A percentile compares a stretch with the other conserved stretches of the same genome.
phyloP scores from a whole-genome alignment of 768 basidiomycete genomes.

The Kondoa malvinella region DNA sequence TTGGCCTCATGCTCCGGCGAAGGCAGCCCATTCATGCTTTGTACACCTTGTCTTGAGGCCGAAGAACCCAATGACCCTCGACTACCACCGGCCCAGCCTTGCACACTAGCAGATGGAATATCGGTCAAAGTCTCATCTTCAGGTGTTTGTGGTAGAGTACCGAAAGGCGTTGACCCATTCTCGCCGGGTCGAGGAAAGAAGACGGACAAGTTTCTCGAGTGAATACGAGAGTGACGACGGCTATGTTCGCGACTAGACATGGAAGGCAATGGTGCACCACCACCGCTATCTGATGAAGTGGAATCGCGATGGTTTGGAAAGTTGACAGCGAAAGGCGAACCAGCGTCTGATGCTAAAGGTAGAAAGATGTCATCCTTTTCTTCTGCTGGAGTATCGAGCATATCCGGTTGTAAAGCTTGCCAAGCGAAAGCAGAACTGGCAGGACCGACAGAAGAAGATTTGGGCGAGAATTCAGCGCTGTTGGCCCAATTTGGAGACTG shows the following conservation, averaged over 20 bases:
- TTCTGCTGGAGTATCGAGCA: conserved; percentile 1
- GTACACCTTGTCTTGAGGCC: background rate
- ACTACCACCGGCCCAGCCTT: conserved; percentile 12
- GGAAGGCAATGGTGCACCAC: conserved; percentile 1
- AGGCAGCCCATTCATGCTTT: background rate
- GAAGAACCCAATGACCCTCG: background rate
- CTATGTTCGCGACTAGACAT: conserved; percentile 12
- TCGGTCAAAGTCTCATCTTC: conserved; percentile 1
- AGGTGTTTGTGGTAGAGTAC: background rate
- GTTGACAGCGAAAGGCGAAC: conserved; percentile 8
- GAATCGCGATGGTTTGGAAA: background rate
- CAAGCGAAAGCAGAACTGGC: background rate
- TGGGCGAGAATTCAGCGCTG: background rate
- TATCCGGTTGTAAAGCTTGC: background rate
- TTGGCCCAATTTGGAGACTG: background rate
- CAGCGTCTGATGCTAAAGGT: conserved; percentile 8
- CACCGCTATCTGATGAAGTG: background rate
- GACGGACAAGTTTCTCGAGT: conserved; percentile 26
- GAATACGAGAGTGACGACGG: conserved; percentile 24
- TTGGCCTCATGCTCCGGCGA: background rate
- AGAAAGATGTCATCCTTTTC: conserved; percentile 17
- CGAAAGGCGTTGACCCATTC: conserved; percentile 11
- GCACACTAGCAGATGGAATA: conserved; percentile 10
- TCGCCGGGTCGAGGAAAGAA: conserved; percentile 28
- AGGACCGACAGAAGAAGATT: background rate